phyloP scores from a whole-genome alignment of 2,329 filamentous ascomycete species.

The Huntiella savannae region DNA sequence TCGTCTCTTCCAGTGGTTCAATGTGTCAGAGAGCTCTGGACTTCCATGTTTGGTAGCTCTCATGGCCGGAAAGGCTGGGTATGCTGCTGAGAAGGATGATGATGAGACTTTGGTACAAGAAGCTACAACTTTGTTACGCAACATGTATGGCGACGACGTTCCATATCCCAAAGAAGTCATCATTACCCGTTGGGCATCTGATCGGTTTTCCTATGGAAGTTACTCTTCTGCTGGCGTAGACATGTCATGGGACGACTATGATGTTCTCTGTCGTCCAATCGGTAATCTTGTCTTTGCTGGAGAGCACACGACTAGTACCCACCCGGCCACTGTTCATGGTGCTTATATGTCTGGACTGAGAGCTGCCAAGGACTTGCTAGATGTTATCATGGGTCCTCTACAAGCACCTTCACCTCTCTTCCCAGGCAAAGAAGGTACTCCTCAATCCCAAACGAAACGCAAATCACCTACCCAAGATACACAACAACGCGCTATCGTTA shows the following conservation, averaged over 20 bases:
- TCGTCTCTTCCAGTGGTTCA: constrained; percentile 97
- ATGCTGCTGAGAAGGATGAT: constrained; percentile 60
- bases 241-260: constrained; percentile 75
- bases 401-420: constrained; percentile 58
- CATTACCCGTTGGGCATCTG: constrained; percentile 79
- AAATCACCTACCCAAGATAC: not conserved
- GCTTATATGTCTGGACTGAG: constrained; percentile 87
- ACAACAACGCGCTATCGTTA: not conserved
- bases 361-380: constrained; percentile 70
- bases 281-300: constrained; percentile 89
- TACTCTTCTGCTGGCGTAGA: constrained; percentile 84
- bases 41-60: constrained; percentile 74
- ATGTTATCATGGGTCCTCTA: constrained; percentile 65
- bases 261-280: constrained; percentile 66
- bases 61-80: constrained; percentile 89
- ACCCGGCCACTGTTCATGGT: constrained; percentile 91
- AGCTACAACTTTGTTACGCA: constrained; percentile 58
- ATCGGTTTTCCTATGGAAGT: constrained; percentile 79
- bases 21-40: constrained; percentile 76
- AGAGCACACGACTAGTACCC: constrained; percentile 87
- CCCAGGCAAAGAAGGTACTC: constrained; percentile 19
- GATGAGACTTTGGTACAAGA: constrained; percentile 63
- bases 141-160: constrained; percentile 52
- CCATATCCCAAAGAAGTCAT: constrained; percentile 70
- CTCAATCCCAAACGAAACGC: constrained; percentile 13